Evolutionary conservation across 2,329 filamentous ascomycete species (phyloP), one percentile per base, ranked within the genome.

Genomic region (Trichoderma endophyticum): DNA sequence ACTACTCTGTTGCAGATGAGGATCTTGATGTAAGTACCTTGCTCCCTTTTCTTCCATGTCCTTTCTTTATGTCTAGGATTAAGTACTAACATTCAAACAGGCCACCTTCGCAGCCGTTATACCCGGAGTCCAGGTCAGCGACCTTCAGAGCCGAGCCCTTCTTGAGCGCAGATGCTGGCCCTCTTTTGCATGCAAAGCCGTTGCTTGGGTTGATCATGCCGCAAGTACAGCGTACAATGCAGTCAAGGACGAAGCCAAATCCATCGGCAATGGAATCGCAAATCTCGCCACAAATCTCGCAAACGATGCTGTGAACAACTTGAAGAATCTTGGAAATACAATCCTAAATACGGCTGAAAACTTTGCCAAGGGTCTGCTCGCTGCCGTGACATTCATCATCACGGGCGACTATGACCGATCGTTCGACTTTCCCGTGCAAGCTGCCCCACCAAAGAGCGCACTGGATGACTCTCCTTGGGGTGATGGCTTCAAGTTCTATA

Each of bases 391-490:
- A 14, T 67, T 67, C 51, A 24, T 67, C 15, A 34, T 59, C 21
- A 67, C 64, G 4, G 64, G 64, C 6, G 32, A 67, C 32, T 57
- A 57, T 14, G 15, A 51, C 24, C 36, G 34, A 15, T 67, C 64
- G 1, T 67, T 67, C 21, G 64, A 67, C 64, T 67, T 67, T 51
- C 64, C 64, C 11, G 12, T 67, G 8, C 21, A 39, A 34, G 21
- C 57, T 18, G 11, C 26, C 4, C 64, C 64, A 1, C 64, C 64
- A 24, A 21, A 56, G 21, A 51, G 48, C 51, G n/a, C 51, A 0
- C 51, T 67, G 24, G 64, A 67, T 57, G 64, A 67, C 21, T 67
- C 64, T 2, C 64, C 64, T 7, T 67, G 64, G 64, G 64, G 64
- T 4, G 64, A 67, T 34, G 64, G 64, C 32, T 67, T 67, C 51